A percentile compares a stretch with the other conserved stretches of the same genome.
These are phyloP conservation scores for Monascus purpureus DNA, from an alignment of 495 filamentous ascomycete species.

Conservation along the genomic window DNA sequence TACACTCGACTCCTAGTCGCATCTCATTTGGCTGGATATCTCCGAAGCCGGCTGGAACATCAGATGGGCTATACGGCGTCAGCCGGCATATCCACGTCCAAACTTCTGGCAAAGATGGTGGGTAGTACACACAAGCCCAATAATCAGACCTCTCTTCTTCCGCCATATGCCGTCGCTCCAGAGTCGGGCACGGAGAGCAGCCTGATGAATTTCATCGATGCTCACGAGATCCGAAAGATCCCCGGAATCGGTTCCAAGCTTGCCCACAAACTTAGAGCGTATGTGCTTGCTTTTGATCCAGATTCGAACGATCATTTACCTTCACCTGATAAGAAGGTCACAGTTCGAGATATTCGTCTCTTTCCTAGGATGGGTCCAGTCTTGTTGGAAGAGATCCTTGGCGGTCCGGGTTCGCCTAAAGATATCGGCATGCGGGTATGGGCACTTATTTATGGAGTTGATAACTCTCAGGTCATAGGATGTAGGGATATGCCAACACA, in stretches of 20 bases:
- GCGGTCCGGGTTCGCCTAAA: conserved; percentile 51
- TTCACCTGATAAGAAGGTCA: conserved; percentile 48
- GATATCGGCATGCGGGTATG: conserved; percentile 59
- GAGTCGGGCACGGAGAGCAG: conserved; percentile 24
- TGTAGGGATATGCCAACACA: conserved; percentile 65
- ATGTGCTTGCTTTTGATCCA: conserved; percentile 36
- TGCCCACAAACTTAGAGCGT: conserved; percentile 52
- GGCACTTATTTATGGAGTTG: conserved; percentile 62
- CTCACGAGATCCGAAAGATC: conserved; percentile 63
- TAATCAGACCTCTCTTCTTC: conserved; percentile 68
- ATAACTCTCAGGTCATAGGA: conserved; percentile 49
- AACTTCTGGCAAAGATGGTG: conserved; percentile 70
- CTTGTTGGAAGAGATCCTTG: conserved; percentile 48
- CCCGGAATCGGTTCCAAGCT: conserved; percentile 75
- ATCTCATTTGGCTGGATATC: conserved; percentile 59
- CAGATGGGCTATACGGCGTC: conserved; percentile 76
- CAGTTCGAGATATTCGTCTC: conserved; percentile 49
- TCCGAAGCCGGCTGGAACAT: conserved; percentile 57
- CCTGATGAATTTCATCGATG: conserved; percentile 56
- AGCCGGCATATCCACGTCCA: conserved; percentile 78
- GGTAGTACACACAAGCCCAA: conserved; percentile 78
- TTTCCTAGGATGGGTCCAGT: conserved; percentile 45
- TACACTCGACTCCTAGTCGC: conserved; percentile 47
- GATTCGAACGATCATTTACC: conserved; percentile 19
- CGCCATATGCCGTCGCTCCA: conserved; percentile 31